Percentiles rank a stretch among this genome's conserved stretches.
phyloP scores from a whole-genome alignment of 495 filamentous ascomycete species.

The Astrothelium subdiscretum region DNA sequence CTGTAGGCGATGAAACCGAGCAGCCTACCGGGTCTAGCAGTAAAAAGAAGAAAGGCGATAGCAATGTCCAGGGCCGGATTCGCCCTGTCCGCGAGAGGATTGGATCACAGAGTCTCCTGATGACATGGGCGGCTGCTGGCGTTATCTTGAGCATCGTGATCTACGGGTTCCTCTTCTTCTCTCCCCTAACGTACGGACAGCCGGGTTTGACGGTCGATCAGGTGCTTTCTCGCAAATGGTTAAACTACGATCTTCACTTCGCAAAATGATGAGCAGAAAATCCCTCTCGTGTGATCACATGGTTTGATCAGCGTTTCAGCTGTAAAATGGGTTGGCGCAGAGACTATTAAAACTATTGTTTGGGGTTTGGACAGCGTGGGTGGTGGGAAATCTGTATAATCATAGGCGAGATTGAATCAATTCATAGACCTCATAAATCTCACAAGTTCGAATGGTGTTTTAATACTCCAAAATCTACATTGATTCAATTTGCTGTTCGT shows the following conservation, averaged over 20 bases:
- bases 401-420: neutral
- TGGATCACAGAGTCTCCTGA: conserved; percentile 63
- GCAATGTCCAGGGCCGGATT: conserved; percentile 3
- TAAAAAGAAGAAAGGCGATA: conserved; percentile 35
- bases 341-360: neutral
- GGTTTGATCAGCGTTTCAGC: neutral
- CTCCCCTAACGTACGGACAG: conserved; percentile 88
- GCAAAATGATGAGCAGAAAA: conserved; percentile 57
- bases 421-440: neutral
- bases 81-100: conserved; percentile 67
- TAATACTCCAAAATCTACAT: no score
- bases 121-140: conserved; percentile 62
- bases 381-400: neutral
- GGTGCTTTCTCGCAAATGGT: conserved; percentile 82
- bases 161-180: conserved; percentile 82
- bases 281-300: neutral
- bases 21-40: conserved; percentile 38
- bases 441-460: no score
- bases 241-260: conserved; percentile 96
- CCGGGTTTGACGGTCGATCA: conserved; percentile 77
- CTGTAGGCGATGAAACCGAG: conserved; percentile 15
- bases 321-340: neutral
- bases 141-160: conserved; percentile 59
- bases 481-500: no score
- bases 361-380: neutral